A percentile compares a stretch with the other conserved stretches of the same genome.
Evolutionary conservation across 2,329 filamentous ascomycete species (phyloP).

Genomic region (Camillea tinctor): DNA sequence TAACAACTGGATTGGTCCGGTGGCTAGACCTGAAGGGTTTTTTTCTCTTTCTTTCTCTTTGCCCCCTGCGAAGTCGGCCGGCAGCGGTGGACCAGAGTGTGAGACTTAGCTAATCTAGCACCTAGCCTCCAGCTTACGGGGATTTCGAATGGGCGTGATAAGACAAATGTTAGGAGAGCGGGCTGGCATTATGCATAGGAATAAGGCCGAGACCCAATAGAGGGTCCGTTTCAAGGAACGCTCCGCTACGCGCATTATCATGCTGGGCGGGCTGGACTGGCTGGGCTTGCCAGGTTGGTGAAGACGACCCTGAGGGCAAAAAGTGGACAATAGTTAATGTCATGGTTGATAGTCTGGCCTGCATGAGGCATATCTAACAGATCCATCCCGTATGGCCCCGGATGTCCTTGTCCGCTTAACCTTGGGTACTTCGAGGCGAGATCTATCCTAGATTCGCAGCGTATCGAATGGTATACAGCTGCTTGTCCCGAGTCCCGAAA

Average conservation of each 20-base stretch:
- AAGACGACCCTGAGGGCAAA: not conserved
- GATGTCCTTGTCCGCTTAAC: not conserved
- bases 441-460: too few relatives aligned
- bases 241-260: not conserved
- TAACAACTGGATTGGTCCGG: not conserved
- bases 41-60: not conserved
- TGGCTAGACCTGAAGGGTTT: not conserved
- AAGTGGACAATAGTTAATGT: not conserved
- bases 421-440: not conserved
- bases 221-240: not conserved
- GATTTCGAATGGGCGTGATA: not conserved
- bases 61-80: not conserved
- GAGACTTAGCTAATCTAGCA: not conserved
- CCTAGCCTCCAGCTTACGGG: not conserved
- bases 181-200: not conserved
- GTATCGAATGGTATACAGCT: not conserved
- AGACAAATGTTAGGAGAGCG: not conserved
- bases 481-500: not conserved
- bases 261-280: not conserved
- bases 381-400: too few relatives aligned
- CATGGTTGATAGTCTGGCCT: not conserved
- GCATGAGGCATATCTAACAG: not conserved
- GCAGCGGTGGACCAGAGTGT: not conserved
- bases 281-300: not conserved
- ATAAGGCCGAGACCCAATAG: not conserved